Evolutionary conservation across 176 grass and related monocot genomes (phyloP).

Genomic region (Ananas comosus): DNA sequence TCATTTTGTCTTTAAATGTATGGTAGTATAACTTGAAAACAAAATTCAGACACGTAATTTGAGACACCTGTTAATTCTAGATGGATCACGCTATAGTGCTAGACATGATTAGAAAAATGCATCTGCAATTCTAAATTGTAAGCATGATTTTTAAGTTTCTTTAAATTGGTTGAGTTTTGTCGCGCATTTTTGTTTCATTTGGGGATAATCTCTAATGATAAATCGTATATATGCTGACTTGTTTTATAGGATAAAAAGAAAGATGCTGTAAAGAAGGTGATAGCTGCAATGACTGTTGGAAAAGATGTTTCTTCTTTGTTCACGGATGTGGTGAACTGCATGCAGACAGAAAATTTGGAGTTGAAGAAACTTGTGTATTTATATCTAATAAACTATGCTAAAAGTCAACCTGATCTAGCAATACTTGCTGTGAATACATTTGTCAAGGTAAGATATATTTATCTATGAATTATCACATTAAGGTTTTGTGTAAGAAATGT

Average conservation of each 20-base stretch:
- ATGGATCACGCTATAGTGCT: no score
- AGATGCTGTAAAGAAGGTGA: constrained; percentile 99
- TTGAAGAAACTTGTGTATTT: constrained; percentile 98
- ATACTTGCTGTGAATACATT: constrained; percentile 99
- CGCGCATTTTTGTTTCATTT: constrained; percentile 12
- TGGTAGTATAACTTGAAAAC: no score
- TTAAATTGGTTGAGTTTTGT: neutral
- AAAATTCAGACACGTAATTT: no score
- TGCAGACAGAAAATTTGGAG: constrained; percentile 98
- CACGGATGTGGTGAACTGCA: constrained; percentile 96
- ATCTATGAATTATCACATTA: neutral
- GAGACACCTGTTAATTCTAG: no score
- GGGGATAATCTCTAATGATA: neutral
- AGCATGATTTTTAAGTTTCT: neutral
- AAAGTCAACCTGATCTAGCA: constrained; percentile 96
- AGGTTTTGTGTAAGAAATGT: no score
- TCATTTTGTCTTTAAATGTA: no score
- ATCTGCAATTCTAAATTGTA: neutral
- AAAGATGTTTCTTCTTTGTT: constrained; percentile 98
- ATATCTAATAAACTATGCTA: constrained; percentile 98
- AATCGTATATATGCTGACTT: constrained; percentile 5
- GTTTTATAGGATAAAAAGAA: constrained; percentile 86
- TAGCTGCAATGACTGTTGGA: constrained; percentile 97
- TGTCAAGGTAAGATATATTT: constrained; percentile 60
- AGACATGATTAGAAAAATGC: no score